A percentile compares a stretch with the other conserved stretches of the same genome.
These are phyloP conservation scores for Elaeis oleifera DNA, from an alignment of 202 grass and related monocot species.

Conservation along the genomic window DNA sequence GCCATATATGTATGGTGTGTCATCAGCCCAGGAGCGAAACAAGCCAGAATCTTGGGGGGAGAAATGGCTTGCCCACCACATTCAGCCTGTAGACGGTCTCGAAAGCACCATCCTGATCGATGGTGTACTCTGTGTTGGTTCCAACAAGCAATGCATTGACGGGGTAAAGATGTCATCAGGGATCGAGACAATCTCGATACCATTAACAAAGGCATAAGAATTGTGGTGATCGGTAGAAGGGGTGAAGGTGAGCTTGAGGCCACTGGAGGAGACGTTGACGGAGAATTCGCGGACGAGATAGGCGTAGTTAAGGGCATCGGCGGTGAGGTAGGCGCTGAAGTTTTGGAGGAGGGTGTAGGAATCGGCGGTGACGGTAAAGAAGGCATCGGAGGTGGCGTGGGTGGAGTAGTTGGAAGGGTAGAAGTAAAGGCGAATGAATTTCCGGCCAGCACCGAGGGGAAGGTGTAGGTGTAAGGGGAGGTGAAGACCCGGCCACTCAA, in stretches of 20 bases:
- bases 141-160: background rate
- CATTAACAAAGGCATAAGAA: conserved; percentile 10
- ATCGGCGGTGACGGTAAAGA: conserved; percentile 4
- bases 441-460: background rate
- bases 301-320: background rate
- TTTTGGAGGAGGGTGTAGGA: background rate
- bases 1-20: background rate
- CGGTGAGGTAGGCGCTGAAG: conserved; percentile 1
- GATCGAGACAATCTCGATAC: conserved; percentile 15
- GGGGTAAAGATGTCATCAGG: background rate
- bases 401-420: conserved; percentile 4
- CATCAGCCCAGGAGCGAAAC: background rate
- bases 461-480: conserved; percentile 7
- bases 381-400: background rate
- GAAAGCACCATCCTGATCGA: background rate
- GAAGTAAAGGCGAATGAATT: conserved; percentile 14
- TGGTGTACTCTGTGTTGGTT: background rate
- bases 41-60: background rate
- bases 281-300: conserved; percentile 3
- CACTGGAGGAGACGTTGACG: background rate
- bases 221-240: background rate
- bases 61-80: conserved; percentile 5
- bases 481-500: conserved; percentile 13
- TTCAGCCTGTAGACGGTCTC: conserved; percentile 14
- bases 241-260: conserved; percentile 9